A percentile compares a stretch with the other conserved stretches of the same genome.
Evolutionary conservation across 345 rosid genomes (phyloP).

Genomic region (Hibiscus trionum): DNA sequence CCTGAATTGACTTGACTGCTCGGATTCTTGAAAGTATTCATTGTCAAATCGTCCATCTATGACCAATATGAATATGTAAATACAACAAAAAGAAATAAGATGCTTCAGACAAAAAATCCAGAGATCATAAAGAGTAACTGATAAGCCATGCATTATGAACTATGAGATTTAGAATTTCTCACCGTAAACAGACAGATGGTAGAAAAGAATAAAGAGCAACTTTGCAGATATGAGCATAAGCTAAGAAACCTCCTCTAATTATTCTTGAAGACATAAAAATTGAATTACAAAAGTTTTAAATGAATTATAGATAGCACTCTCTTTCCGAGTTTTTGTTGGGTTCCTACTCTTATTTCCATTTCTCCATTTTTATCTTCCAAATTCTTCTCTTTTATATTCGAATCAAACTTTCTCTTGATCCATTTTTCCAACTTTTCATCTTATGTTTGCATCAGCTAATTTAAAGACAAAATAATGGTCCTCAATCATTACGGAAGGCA

Average conservation of each 20-base stretch:
- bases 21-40: slow-evolving; percentile 81
- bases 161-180: neutral
- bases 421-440: neutral
- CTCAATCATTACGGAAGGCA: neutral
- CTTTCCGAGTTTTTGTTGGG: neutral
- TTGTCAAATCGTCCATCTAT: slow-evolving; percentile 71
- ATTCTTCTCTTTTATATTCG: neutral
- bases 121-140: neutral
- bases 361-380: slow-evolving; percentile 1
- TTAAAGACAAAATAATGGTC: neutral
- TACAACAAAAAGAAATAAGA: neutral
- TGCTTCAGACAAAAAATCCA: neutral
- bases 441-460: neutral
- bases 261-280: neutral
- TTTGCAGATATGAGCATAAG: neutral
- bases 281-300: neutral
- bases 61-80: slow-evolving; percentile 2
- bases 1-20: slow-evolving; percentile 69
- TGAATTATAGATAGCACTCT: neutral
- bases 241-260: neutral
- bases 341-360: neutral
- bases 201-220: neutral
- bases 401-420: neutral
- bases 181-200: neutral
- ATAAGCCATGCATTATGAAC: neutral